Evolutionary conservation across 176 grass and related monocot genomes (phyloP).

Genomic region (Zoysia japonica): DNA sequence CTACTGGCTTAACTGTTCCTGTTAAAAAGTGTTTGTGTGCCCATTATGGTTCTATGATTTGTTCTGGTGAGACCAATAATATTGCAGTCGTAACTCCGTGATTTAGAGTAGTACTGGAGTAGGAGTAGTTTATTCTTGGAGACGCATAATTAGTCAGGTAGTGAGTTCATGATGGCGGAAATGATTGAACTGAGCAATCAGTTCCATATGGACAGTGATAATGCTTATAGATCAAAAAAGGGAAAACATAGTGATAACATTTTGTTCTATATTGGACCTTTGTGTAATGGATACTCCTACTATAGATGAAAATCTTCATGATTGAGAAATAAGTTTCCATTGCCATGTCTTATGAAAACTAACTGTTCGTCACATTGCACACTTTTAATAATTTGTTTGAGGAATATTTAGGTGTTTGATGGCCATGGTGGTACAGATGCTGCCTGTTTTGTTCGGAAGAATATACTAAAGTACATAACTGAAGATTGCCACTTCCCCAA

Average conservation of each 20-base stretch:
- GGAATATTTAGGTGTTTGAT: slow-evolving; percentile 75
- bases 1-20: slow-evolving; percentile 5
- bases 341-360: not conserved
- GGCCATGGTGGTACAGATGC: slow-evolving; percentile 91
- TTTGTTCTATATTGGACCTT: slow-evolving; percentile 14
- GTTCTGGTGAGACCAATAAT: slow-evolving; percentile 29
- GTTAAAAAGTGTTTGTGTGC: slow-evolving; percentile 19
- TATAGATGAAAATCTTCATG: not conserved
- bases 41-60: slow-evolving; percentile 42
- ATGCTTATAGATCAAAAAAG: not conserved
- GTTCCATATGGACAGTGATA: slow-evolving; percentile 30
- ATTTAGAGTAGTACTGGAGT: not conserved
- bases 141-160: slow-evolving; percentile 6
- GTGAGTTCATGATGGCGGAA: slow-evolving; percentile 38
- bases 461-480: slow-evolving; percentile 86
- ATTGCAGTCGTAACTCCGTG: slow-evolving; percentile 23
- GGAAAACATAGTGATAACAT: not conserved
- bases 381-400: slow-evolving; percentile 38
- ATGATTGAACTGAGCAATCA: slow-evolving; percentile 42
- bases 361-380: not conserved
- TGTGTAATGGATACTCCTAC: not conserved
- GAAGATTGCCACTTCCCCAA: slow-evolving; percentile 79
- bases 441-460: slow-evolving; percentile 78
- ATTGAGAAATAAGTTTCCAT: not conserved
- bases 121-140: slow-evolving; percentile 27